phyloP scores from a whole-genome alignment of 164 flowering plant species.

The Piper longum region DNA sequence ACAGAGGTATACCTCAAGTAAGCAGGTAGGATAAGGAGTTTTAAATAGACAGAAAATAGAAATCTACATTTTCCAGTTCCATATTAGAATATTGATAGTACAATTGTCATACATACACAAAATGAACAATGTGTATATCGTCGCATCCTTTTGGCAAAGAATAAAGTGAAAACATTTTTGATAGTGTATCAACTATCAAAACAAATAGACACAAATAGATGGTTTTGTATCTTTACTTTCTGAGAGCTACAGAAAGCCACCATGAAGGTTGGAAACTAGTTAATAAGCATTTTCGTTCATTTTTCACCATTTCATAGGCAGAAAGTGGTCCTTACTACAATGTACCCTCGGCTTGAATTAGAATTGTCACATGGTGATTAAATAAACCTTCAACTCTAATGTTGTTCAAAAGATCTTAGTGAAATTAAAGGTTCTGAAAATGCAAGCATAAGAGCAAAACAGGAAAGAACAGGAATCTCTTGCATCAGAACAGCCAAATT shows the following conservation, averaged over 20 bases:
- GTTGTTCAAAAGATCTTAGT: constrained; percentile 23
- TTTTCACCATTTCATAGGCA: neutral
- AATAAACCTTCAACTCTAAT: neutral
- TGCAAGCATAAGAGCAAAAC: constrained; percentile 81
- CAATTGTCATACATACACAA: neutral
- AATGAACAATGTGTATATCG: neutral
- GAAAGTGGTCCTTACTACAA: neutral
- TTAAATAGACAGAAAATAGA: neutral
- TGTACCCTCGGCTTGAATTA: neutral
- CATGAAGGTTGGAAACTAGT: neutral
- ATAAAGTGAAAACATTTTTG: neutral
- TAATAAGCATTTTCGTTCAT: neutral
- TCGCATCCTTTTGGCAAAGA: neutral
- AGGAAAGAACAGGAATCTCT: constrained; percentile 49
- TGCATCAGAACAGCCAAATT: constrained; percentile 34
- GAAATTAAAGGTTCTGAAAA: constrained; percentile 53
- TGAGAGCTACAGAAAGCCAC: neutral
- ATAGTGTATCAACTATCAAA: no score
- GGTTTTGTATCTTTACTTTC: neutral
- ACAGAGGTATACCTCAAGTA: neutral
- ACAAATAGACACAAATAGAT: neutral
- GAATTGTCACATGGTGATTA: neutral
- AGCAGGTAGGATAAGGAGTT: neutral
- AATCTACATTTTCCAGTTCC: neutral
- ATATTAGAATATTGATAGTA: no score